Base-by-base conservation (phyloP, 352 stramenopile species). In the Phytopythium sindhum region DNA sequence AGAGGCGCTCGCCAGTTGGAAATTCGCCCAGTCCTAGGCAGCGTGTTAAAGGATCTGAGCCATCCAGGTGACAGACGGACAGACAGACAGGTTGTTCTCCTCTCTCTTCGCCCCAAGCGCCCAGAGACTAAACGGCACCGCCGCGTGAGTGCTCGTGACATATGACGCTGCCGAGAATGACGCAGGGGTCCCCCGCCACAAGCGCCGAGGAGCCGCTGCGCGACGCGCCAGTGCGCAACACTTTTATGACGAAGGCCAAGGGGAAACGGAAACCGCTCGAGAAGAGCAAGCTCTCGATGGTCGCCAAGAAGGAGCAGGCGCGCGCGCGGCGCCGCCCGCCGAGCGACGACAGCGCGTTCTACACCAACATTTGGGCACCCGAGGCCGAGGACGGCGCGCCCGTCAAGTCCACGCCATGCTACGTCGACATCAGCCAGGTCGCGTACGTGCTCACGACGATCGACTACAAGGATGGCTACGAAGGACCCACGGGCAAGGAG, bases 351-450 rank as follows among this genome's bases (percentile, higher is more conserved):
- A 86, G 67, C 52, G 84, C 88, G 50, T 93, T 93, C 70, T 93
- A 93, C 72, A 74, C 74, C 42, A 93, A 93, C 78, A 93, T 93
- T 59, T 93, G 84, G 84, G 74, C 73, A 12, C 53, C 61, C 28
- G 47, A 64, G 23, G 52, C 68, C 4, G 67, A 74, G 56, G 68
- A 62, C 26, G 50, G 74, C 24, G 50, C 60, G 24, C 47, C 41
- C 11, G 58, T 52, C 44, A 74, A 75, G 64, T 71, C 61, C 51
- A 63, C 66, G 35, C 61, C 47, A 42, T 78, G 75, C 64, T 79
- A 86, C 39, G 78, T 94, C 31, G 85, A 94, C 60, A 90, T 94
- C 58, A 79, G 76, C n/a, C 86, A 94, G 41, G 80, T 94, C 26
- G 77, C 86, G 23, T 72, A 92, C 48, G 81, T 91, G 53, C 64